Evolutionary conservation across 1,284 basidiomycete genomes (phyloP).

Genomic region (Ceratobasidium sp.): DNA sequence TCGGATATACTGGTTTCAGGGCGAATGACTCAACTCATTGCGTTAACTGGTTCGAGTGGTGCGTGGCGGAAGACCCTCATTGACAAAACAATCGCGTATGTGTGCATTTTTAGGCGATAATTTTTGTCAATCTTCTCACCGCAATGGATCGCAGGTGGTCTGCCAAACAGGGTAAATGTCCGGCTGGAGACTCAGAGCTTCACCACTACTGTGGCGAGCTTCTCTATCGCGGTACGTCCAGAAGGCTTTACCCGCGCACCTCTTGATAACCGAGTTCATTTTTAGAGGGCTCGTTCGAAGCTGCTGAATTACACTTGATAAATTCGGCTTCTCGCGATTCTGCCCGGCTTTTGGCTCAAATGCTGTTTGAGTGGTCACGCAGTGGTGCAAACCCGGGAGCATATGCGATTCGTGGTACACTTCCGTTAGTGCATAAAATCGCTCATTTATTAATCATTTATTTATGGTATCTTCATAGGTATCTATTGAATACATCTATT

Average conservation of each 20-base stretch:
- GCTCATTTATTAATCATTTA: background rate
- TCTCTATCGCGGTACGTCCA: constrained; percentile 80
- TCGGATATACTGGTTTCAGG: constrained; percentile 61
- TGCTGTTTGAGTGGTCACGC: constrained; percentile 83
- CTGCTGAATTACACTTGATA: constrained; percentile 84
- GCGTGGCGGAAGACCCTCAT: constrained; percentile 85
- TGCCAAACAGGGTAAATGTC: constrained; percentile 76
- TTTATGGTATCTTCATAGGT: constrained; percentile 62
- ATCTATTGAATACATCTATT: constrained; percentile 88
- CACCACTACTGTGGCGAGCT: constrained; percentile 90
- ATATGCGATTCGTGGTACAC: constrained; percentile 83
- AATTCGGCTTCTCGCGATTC: constrained; percentile 88
- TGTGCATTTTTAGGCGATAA: constrained; percentile 48
- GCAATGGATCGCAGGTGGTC: constrained; percentile 74
- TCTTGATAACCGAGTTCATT: background rate
- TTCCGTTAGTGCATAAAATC: constrained; percentile 66
- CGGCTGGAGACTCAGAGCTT: constrained; percentile 85
- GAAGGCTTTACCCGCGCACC: background rate
- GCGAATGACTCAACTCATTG: constrained; percentile 84
- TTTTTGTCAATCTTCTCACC: constrained; percentile 10
- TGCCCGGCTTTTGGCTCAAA: constrained; percentile 84
- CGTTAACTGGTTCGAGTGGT: constrained; percentile 77
- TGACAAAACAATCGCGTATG: constrained; percentile 81
- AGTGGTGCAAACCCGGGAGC: constrained; percentile 65
- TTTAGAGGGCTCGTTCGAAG: constrained; percentile 78